Evolutionary conservation across 208 protist species (phyloP), one percentile per base, ranked within the genome.

Genomic region (Strigomonas culicis): DNA sequence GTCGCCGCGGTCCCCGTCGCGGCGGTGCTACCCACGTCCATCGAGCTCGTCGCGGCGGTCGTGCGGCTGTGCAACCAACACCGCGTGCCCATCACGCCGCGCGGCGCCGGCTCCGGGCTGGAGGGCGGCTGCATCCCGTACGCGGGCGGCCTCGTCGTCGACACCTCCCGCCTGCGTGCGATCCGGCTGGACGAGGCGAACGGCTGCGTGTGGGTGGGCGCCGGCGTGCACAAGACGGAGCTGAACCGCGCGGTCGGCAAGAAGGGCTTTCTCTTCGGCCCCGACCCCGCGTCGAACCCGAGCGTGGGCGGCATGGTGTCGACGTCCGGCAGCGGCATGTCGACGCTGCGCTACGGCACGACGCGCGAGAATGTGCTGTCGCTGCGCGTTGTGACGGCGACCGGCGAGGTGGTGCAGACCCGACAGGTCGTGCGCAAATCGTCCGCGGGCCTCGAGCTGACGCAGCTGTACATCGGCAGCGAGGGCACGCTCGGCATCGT

Each of bases 401-500:
- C 39, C 13, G 55, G 55, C 10, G 34, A 60, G 28, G 11, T 47
- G 30, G 4, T 60, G 6, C 55, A 60, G 55, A 60, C 55, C 17
- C 55, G 55, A 2, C 55, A 60, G 55, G 55, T 60, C n/a, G 55
- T 60, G 13, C 55, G 55, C 55, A 60, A 60, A 30, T 60, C 55
- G 8, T 43, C 28, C 17, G 55, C 55, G 22, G 55, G 55, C 4
- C 34, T 60, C n/a, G 55, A 60, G 55, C 55, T 60, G 13, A 60
- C 55, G 21, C 30, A 39, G 55, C 55, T 60, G 8, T 60, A 60
- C 31, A 21, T 60, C 2, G 55, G 55, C 19, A 60, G 55, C 55
- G 55, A 60, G 34, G 55, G 86, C 11, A 93, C 88, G 31, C 68
- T 96, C 1, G 90, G 86, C 34, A 59, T 96, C 28, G 62, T 92